Evolutionary conservation across 805 yeast species (phyloP).

Genomic region (Saturnispora sanitii): DNA sequence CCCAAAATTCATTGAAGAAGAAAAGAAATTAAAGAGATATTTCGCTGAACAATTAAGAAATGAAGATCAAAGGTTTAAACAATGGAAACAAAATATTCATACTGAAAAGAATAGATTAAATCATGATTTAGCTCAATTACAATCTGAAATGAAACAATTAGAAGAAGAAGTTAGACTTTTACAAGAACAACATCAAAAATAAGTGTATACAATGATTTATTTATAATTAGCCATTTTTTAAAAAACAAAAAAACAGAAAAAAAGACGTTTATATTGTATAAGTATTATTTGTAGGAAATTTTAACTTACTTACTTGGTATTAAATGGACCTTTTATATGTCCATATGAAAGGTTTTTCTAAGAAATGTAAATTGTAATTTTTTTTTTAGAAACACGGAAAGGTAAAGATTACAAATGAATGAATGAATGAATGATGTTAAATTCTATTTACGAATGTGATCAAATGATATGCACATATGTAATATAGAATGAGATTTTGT

Average conservation of each 20-base stretch:
- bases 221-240: not conserved
- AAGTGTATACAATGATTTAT: not conserved
- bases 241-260: conserved; percentile 3
- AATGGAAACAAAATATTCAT: conserved; percentile 96
- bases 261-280: too few relatives aligned
- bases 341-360: too few relatives aligned
- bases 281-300: too few relatives aligned
- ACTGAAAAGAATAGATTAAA: conserved; percentile 91
- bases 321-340: too few relatives aligned
- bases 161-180: conserved; percentile 67
- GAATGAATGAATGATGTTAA: too few relatives aligned
- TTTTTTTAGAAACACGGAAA: too few relatives aligned
- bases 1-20: conserved; percentile 94
- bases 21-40: conserved; percentile 83
- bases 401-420: too few relatives aligned
- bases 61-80: conserved; percentile 94
- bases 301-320: too few relatives aligned
- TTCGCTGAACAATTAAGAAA: conserved; percentile 95
- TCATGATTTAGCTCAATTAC: conserved; percentile 86
- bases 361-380: too few relatives aligned
- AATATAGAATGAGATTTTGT: too few relatives aligned
- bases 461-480: too few relatives aligned
- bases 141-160: conserved; percentile 58
- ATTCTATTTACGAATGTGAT: too few relatives aligned
- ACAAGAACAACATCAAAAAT: conserved; percentile 28